Conservation (phyloP, 2,329 filamentous ascomycete genomes). For the Stachybotrys elegans region DNA sequence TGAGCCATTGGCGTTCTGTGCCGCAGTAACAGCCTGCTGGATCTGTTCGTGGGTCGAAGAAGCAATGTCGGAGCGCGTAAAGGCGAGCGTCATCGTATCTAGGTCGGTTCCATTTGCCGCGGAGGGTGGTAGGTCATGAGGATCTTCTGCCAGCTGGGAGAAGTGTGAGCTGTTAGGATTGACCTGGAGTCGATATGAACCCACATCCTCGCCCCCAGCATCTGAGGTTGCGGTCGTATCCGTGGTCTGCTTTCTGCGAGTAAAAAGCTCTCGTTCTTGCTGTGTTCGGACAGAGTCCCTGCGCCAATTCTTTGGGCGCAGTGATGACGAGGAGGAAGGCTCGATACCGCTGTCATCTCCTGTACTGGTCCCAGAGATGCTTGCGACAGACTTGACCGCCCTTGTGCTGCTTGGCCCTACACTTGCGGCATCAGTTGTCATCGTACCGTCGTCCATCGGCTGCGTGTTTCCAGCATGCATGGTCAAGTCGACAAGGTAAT, state of each 20-base stretch:
- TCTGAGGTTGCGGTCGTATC: constrained; percentile 61
- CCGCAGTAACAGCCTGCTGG: constrained; percentile 57
- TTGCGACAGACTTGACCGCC: constrained; percentile 86
- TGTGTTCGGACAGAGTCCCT: constrained; percentile 77
- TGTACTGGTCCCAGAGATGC: constrained; percentile 70
- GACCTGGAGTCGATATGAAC: constrained; percentile 46
- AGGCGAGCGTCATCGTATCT: constrained; percentile 73
- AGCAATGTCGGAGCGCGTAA: constrained; percentile 73
- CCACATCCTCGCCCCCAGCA: constrained; percentile 43
- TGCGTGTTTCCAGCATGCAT: constrained; percentile 79
- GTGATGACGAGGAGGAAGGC: constrained; percentile 44
- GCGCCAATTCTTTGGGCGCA: constrained; percentile 62
- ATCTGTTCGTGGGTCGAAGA: constrained; percentile 74
- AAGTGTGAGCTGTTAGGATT: constrained; percentile 40
- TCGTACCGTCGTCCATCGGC: constrained; percentile 48
- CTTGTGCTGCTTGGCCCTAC: constrained; percentile 81
- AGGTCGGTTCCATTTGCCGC: constrained; percentile 69
- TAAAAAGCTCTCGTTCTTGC: constrained; percentile 88
- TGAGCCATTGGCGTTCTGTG: constrained; percentile 60
- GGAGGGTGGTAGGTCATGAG: constrained; percentile 54
- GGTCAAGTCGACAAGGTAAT: constrained; percentile 93
- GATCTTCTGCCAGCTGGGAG: constrained; percentile 64
- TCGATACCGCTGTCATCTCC: constrained; percentile 62
- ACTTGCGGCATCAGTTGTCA: constrained; percentile 53
- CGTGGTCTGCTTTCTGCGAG: constrained; percentile 62